Conservation (phyloP, 2,329 filamentous ascomycete genomes). For the Colletotrichum abscissum region DNA sequence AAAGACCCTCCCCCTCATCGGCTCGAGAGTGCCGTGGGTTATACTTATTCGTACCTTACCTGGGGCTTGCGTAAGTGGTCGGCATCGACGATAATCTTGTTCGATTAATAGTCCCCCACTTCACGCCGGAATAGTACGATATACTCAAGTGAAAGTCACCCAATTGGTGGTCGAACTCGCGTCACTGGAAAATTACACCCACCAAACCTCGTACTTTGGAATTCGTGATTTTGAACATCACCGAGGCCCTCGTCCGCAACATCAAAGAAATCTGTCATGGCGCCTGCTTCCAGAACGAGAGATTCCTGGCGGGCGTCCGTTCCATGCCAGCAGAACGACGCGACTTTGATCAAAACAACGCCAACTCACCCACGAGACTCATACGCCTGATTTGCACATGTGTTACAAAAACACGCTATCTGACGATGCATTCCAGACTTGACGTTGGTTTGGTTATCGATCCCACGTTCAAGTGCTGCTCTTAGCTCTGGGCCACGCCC, state of each 20-base stretch:
- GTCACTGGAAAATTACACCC: background rate
- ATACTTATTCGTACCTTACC: background rate
- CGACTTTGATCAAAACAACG: conserved; percentile 5
- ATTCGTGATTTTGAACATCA: background rate
- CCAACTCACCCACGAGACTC: background rate
- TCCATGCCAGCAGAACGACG: conserved; percentile 21
- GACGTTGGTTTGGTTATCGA: background rate
- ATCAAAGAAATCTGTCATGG: background rate
- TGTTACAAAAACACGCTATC: background rate
- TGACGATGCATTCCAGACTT: conserved; percentile 9
- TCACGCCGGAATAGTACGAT: background rate
- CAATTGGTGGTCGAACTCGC: background rate
- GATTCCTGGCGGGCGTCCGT: conserved; percentile 11
- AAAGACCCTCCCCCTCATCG: conserved; percentile 23
- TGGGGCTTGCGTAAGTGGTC: conserved; percentile 2
- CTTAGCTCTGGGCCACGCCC: background rate
- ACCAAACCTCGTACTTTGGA: background rate
- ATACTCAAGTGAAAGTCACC: background rate
- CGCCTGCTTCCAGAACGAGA: background rate
- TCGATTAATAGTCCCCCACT: conserved; percentile 9
- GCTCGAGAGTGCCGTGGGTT: background rate
- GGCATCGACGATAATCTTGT: background rate
- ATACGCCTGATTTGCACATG: background rate
- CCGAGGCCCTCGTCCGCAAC: background rate
- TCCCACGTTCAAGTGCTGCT: background rate